phyloP scores from a whole-genome alignment of 176 grass and related monocot species.

The Lolium perenne region DNA sequence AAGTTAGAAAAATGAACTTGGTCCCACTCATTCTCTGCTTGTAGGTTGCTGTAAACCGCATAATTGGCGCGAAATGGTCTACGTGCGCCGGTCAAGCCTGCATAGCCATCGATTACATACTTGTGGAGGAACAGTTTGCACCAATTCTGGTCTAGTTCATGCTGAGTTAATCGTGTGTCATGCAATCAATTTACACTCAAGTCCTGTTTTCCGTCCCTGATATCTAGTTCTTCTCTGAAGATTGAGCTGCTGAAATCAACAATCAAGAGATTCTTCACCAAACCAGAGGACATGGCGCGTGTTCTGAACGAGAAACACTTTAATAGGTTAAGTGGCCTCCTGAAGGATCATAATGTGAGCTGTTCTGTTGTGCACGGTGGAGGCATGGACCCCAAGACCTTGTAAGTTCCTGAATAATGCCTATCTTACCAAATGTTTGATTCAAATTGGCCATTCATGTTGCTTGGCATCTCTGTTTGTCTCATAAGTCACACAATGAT shows the following conservation, averaged over 20 bases:
- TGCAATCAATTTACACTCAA: no score
- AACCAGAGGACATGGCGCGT: slow-evolving; percentile 51
- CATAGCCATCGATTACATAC: slow-evolving; percentile 78
- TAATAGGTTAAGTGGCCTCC: slow-evolving; percentile 51
- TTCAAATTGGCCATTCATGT: not conserved
- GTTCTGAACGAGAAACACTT: slow-evolving; percentile 68
- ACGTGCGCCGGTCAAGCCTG: slow-evolving; percentile 80
- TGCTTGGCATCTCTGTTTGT: not conserved
- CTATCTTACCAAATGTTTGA: not conserved
- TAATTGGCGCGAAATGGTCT: slow-evolving; percentile 75
- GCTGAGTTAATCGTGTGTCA: not conserved
- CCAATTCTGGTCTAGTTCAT: slow-evolving; percentile 52
- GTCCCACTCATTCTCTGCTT: no score
- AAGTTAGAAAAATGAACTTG: not conserved
- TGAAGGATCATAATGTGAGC: slow-evolving; percentile 60
- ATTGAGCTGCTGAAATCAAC: slow-evolving; percentile 73
- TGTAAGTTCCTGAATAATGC: slow-evolving; percentile 40
- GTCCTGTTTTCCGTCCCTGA: not conserved
- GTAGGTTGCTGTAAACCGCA: slow-evolving; percentile 64
- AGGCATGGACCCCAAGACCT: slow-evolving; percentile 46
- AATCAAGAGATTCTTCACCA: slow-evolving; percentile 51
- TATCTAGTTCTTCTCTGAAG: slow-evolving; percentile 49
- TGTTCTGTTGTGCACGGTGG: slow-evolving; percentile 71
- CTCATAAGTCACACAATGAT: not conserved
- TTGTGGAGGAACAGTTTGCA: slow-evolving; percentile 77